Evolutionary conservation across 2,329 filamentous ascomycete species (phyloP).

Genomic region (Ascochyta rabiei): DNA sequence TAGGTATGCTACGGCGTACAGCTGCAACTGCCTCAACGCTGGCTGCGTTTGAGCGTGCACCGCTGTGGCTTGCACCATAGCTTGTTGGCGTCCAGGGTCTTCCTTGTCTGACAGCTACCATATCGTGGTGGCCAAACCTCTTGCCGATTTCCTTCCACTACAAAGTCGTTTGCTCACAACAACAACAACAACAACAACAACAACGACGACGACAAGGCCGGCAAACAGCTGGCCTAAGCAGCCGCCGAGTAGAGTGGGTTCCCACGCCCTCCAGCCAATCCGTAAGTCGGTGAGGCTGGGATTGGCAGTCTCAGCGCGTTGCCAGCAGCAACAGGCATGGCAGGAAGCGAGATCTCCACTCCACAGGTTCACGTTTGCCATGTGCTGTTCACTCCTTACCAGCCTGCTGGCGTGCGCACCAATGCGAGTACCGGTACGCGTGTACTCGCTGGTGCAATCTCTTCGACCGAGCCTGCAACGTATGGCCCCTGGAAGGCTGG

Average conservation of each 20-base stretch:
- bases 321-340: slow-evolving; percentile 30
- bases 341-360: slow-evolving; percentile 17
- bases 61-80: slow-evolving; percentile 1
- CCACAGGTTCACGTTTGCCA: slow-evolving; percentile 16
- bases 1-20: too few species aligned
- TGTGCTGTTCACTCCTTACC: slow-evolving; percentile 24
- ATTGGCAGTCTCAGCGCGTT: slow-evolving; percentile 32
- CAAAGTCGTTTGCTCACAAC: slow-evolving; percentile 2
- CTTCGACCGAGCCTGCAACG: neutral
- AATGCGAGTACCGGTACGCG: slow-evolving; percentile 21
- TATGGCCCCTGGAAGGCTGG: neutral
- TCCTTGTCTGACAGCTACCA: slow-evolving; percentile 7
- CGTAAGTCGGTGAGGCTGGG: slow-evolving; percentile 32
- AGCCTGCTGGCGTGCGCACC: slow-evolving; percentile 29
- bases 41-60: neutral
- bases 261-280: slow-evolving; percentile 21
- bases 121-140: neutral
- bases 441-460: slow-evolving; percentile 14
- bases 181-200: too few species aligned
- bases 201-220: too few species aligned
- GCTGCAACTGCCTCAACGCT: neutral
- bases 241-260: slow-evolving; percentile 11
- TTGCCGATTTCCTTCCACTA: neutral
- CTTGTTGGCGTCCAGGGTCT: slow-evolving; percentile 8
- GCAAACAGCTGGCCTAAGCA: slow-evolving; percentile 7